Percentiles rank a stretch among this genome's conserved stretches.
Conservation (phyloP, 1,284 basidiomycete species). For the Leccinum subspadiceum region DNA sequence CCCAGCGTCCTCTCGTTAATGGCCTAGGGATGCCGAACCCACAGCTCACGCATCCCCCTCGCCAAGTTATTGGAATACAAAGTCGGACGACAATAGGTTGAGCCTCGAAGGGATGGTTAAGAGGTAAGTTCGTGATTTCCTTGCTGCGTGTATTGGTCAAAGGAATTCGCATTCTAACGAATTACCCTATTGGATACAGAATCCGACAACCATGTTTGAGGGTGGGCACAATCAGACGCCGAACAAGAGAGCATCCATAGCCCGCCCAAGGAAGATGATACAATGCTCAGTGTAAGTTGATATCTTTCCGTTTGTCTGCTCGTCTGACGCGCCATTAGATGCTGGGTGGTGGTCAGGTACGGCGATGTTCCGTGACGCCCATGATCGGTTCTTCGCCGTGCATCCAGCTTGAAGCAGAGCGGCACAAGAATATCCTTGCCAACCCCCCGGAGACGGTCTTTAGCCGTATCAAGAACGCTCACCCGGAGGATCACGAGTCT, state of each 20-base stretch:
- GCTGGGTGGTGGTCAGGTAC: constrained; percentile 72
- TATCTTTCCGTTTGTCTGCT: not conserved
- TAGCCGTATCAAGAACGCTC: constrained; percentile 27
- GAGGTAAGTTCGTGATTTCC: no score
- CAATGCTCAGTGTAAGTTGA: constrained; percentile 68
- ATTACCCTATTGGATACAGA: no score
- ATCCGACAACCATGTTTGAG: no score
- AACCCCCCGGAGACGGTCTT: constrained; percentile 34
- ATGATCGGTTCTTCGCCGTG: constrained; percentile 72
- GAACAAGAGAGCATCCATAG: constrained; percentile 41
- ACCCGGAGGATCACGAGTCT: constrained; percentile 32
- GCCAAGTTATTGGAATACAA: no score
- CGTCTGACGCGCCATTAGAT: constrained; percentile 47
- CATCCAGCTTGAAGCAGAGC: constrained; percentile 49
- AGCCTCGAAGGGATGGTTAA: not conserved
- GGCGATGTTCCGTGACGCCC: constrained; percentile 60
- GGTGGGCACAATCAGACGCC: no score
- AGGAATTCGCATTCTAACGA: no score
- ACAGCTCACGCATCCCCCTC: no score
- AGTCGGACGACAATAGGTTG: not conserved
- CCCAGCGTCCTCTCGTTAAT: no score
- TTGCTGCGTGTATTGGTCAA: no score
- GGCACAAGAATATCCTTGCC: constrained; percentile 49
- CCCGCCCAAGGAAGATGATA: constrained; percentile 66
- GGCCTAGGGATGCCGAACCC: no score